Conservation (phyloP, 129 eudicot species). For the Kitagawia praeruptora region DNA sequence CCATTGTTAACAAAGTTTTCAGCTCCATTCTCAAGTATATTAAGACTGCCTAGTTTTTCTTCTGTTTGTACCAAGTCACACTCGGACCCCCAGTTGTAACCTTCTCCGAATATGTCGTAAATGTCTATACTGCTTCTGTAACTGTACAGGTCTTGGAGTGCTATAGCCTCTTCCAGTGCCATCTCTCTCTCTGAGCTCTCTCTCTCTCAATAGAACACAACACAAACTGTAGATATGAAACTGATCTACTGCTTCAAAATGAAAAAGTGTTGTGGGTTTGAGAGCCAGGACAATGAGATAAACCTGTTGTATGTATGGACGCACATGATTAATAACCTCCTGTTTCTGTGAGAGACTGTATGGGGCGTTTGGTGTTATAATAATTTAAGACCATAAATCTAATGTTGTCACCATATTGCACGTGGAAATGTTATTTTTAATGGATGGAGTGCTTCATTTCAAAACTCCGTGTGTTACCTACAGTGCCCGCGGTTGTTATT, state of each 20-base stretch:
- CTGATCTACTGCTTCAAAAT: not conserved
- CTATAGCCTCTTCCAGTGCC: conserved; percentile 23
- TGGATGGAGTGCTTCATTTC: not conserved
- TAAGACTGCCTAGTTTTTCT: not conserved
- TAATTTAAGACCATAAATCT: not conserved
- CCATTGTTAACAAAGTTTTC: not conserved
- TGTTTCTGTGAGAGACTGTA: not conserved
- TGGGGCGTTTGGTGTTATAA: not conserved
- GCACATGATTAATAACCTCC: not conserved
- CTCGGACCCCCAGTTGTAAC: not conserved
- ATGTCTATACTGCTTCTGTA: conserved; percentile 4
- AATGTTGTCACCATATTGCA: conserved; percentile 7
- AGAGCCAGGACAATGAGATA: not conserved
- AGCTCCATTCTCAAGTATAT: not conserved
- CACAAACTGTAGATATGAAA: too few relatives aligned
- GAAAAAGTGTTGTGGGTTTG: not conserved
- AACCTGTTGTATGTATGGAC: not conserved
- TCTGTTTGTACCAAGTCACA: conserved; percentile 1
- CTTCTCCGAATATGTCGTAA: conserved; percentile 9
- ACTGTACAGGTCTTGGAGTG: not conserved
- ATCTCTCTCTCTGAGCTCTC: conserved; percentile 4
- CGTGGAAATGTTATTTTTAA: not conserved
- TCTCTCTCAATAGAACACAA: too few relatives aligned
- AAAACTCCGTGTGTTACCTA: not conserved
- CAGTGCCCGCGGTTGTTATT: not conserved